Evolutionary conservation across 768 basidiomycete genomes (phyloP).

Genomic region (Strobilomyces dryophilus): DNA sequence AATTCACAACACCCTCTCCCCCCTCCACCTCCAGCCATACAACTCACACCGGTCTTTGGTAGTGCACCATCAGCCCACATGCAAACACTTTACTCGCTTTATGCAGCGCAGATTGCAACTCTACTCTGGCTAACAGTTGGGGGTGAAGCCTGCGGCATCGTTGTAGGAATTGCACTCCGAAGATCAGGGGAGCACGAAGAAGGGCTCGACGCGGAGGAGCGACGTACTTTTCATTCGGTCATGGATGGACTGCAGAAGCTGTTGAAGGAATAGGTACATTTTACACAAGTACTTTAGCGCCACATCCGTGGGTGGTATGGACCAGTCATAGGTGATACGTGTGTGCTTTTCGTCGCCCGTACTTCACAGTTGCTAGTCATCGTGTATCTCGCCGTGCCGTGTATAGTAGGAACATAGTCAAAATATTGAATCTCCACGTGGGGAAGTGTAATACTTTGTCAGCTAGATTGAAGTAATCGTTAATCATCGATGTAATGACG

Average conservation of each 20-base stretch:
- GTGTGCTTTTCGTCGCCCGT: too few relatives aligned
- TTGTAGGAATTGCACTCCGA: slow-evolving; percentile 72
- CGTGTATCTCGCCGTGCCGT: too few relatives aligned
- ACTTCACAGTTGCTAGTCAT: too few relatives aligned
- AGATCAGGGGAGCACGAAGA: slow-evolving; percentile 29
- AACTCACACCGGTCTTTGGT: slow-evolving; percentile 77
- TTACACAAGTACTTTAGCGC: too few relatives aligned
- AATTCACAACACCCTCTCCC: slow-evolving; percentile 43
- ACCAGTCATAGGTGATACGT: too few relatives aligned
- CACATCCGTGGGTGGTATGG: too few relatives aligned
- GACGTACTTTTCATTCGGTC: slow-evolving; percentile 43
- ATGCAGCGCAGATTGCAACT: slow-evolving; percentile 84
- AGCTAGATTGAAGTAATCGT: too few relatives aligned
- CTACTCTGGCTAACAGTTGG: slow-evolving; percentile 65
- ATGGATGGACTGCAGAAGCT: slow-evolving; percentile 44
- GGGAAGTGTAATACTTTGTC: too few relatives aligned
- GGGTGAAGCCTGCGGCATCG: slow-evolving; percentile 50
- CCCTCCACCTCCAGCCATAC: slow-evolving; percentile 64
- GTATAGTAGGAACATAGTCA: too few relatives aligned
- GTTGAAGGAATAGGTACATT: slow-evolving; percentile 52
- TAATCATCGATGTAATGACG: too few relatives aligned
- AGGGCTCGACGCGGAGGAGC: slow-evolving; percentile 36
- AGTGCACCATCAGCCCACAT: slow-evolving; percentile 62
- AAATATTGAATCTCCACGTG: too few relatives aligned
- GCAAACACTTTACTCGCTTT: slow-evolving; percentile 72